phyloP scores from a whole-genome alignment of 805 yeast genomes.

The Candida maris region DNA sequence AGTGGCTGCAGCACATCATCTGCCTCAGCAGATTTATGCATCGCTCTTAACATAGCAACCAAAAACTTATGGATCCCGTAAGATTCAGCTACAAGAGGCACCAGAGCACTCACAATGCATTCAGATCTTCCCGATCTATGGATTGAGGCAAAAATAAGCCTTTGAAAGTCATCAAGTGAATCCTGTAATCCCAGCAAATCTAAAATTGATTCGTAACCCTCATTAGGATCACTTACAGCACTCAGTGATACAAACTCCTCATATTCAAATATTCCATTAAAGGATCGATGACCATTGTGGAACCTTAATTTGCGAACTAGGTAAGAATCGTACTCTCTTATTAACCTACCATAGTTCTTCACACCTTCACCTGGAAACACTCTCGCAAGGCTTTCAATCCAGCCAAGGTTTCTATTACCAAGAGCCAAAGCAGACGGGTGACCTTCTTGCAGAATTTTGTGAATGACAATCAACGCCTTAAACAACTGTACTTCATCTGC shows the following conservation, averaged over 20 bases:
- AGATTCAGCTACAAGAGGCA: conserved; percentile 86
- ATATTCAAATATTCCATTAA: conserved; percentile 93
- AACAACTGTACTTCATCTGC: conserved; percentile 80
- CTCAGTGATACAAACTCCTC: conserved; percentile 89
- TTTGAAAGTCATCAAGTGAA: conserved; percentile 71
- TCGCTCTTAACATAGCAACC: conserved; percentile 86
- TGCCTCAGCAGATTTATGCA: conserved; percentile 68
- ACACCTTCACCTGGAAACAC: conserved; percentile 41
- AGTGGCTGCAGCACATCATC: conserved; percentile 77
- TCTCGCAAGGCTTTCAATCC: conserved; percentile 71
- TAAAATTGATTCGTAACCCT: conserved; percentile 85
- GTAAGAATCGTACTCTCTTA: conserved; percentile 70
- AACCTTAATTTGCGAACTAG: conserved; percentile 72
- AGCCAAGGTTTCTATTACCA: conserved; percentile 72
- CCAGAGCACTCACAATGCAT: conserved; percentile 80
- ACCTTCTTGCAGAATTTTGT: conserved; percentile 97
- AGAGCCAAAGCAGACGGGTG: conserved; percentile 80
- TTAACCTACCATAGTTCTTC: conserved; percentile 64
- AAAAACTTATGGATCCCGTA: conserved; percentile 89
- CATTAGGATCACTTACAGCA: conserved; percentile 89
- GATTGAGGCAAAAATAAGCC: conserved; percentile 69
- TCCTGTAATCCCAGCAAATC: conserved; percentile 88
- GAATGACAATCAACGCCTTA: conserved; percentile 80
- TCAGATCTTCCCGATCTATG: conserved; percentile 54
- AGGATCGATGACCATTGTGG: conserved; percentile 81